Evolutionary conservation across 1,284 basidiomycete species (phyloP).

Genomic region (Chalciporus sp.): DNA sequence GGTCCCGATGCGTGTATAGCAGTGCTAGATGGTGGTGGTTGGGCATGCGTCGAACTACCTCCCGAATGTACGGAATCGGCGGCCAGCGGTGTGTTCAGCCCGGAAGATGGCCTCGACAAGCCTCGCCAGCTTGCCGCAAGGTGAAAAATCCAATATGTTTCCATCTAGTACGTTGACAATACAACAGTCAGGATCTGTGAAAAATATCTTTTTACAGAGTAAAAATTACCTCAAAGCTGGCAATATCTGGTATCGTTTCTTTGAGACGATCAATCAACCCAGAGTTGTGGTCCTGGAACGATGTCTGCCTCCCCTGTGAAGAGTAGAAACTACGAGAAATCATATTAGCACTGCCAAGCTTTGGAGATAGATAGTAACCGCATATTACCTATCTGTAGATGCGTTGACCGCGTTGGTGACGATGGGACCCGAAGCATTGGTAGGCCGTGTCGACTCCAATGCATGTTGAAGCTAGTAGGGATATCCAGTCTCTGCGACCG

Average conservation of each 20-base stretch:
- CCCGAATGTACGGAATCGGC: slow-evolving; percentile 46
- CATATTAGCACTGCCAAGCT: slow-evolving; percentile 8
- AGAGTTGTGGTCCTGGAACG: slow-evolving; percentile 77
- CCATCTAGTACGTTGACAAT: slow-evolving; percentile 57
- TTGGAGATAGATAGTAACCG: slow-evolving; percentile 1
- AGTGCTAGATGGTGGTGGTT: slow-evolving; percentile 26
- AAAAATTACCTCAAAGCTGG: slow-evolving; percentile 64
- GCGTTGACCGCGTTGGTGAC: slow-evolving; percentile 62
- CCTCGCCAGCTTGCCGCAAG: slow-evolving; percentile 65
- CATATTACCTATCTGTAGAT: slow-evolving; percentile 75
- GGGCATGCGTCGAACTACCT: slow-evolving; percentile 10
- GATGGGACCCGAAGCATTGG: slow-evolving; percentile 40
- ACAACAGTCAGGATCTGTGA: not conserved
- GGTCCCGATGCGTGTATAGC: slow-evolving; percentile 35
- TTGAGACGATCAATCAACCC: slow-evolving; percentile 63
- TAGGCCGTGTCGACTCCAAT: slow-evolving; percentile 48
- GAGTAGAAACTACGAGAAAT: slow-evolving; percentile 69
- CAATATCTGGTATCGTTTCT: slow-evolving; percentile 49
- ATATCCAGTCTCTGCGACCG: slow-evolving; percentile 6
- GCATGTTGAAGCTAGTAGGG: slow-evolving; percentile 48
- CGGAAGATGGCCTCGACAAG: slow-evolving; percentile 21
- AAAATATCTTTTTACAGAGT: slow-evolving; percentile 4
- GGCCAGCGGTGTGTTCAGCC: slow-evolving; percentile 43
- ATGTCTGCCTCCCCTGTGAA: slow-evolving; percentile 79
- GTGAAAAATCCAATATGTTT: slow-evolving; percentile 78